These are phyloP conservation scores for Coemansia sp. DNA, from an alignment of 192 early-diverging fungal species.

Conservation along the genomic window DNA sequence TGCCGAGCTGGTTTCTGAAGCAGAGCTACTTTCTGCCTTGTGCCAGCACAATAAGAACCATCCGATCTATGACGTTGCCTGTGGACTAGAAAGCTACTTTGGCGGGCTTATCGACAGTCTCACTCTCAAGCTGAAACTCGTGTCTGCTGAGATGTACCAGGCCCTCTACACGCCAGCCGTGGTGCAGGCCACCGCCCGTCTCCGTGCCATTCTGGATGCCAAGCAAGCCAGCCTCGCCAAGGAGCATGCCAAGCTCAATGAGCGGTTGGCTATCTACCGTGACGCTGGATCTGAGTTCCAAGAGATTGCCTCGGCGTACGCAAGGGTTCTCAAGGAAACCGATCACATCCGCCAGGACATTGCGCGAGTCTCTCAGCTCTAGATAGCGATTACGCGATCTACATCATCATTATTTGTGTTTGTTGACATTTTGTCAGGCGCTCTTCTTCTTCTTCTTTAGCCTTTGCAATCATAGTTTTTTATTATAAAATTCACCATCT, in stretches of 20 bases:
- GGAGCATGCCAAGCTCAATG: conserved; percentile 41
- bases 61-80: conserved; percentile 33
- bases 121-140: conserved; percentile 41
- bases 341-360: conserved; percentile 44
- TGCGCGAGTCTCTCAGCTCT: conserved; percentile 31
- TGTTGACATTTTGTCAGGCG: not conserved
- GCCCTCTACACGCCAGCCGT: conserved; percentile 40
- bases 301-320: conserved; percentile 44
- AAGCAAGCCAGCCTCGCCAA: conserved; percentile 24
- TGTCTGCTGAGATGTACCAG: conserved; percentile 43
- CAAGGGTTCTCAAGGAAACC: conserved; percentile 30
- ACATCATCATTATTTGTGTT: not conserved
- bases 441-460: no score
- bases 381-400: conserved; percentile 10
- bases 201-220: conserved; percentile 16
- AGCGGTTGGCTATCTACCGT: conserved; percentile 47
- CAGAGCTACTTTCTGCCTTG: conserved; percentile 24
- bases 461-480: not conserved
- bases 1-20: conserved; percentile 29
- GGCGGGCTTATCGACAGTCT: conserved; percentile 52
- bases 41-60: conserved; percentile 20
- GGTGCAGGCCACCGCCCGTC: conserved; percentile 21
- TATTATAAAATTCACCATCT: not conserved
- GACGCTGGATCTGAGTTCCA: conserved; percentile 50
- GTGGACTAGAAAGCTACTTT: conserved; percentile 50